These are phyloP conservation scores for Komagataea norvegica DNA, from an alignment of 1,139 yeast genomes.

Conservation along the genomic window DNA sequence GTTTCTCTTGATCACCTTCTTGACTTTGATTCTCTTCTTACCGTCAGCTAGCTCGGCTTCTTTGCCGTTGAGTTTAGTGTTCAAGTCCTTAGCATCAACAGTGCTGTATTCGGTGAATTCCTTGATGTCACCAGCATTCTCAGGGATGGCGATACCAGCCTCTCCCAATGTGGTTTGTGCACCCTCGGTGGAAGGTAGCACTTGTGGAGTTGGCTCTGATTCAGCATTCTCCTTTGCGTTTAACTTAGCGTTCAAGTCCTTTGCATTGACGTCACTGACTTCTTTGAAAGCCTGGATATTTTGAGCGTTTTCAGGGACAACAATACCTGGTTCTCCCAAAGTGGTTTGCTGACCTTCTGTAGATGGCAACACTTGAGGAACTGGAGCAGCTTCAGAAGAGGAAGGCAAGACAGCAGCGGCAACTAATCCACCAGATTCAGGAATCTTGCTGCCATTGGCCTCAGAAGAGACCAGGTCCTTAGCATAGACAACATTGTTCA, in stretches of 20 bases:
- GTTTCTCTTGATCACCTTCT: conserved; percentile 33
- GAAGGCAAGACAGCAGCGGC: conserved; percentile 19
- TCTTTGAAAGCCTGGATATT: conserved; percentile 44
- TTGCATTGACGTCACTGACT: conserved; percentile 45
- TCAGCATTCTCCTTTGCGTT: conserved; percentile 22
- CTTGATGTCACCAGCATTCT: conserved; percentile 34
- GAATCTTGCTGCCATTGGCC: conserved; percentile 40
- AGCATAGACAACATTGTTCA: conserved; percentile 52
- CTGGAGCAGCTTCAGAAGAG: too few species aligned
- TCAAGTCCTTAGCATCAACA: conserved; percentile 44
- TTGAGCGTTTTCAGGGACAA: conserved; percentile 40
- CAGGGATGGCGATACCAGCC: conserved; percentile 53
- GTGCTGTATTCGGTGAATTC: conserved; percentile 42
- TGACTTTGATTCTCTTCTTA: conserved; percentile 23
- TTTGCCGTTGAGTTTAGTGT: conserved; percentile 32
- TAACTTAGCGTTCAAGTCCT: conserved; percentile 38
- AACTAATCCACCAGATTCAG: conserved; percentile 46
- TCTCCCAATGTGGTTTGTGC: conserved; percentile 47
- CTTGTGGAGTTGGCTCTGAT: conserved; percentile 42
- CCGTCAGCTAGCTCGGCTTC: conserved; percentile 10
- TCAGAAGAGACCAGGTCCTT: conserved; percentile 27
- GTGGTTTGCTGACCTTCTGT: conserved; percentile 25
- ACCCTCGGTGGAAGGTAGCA: conserved; percentile 49
- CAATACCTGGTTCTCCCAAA: conserved; percentile 35
- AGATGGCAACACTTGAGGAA: conserved; percentile 25